Conservation (phyloP, 495 filamentous ascomycete genomes). For the Xylaria nigripes region DNA sequence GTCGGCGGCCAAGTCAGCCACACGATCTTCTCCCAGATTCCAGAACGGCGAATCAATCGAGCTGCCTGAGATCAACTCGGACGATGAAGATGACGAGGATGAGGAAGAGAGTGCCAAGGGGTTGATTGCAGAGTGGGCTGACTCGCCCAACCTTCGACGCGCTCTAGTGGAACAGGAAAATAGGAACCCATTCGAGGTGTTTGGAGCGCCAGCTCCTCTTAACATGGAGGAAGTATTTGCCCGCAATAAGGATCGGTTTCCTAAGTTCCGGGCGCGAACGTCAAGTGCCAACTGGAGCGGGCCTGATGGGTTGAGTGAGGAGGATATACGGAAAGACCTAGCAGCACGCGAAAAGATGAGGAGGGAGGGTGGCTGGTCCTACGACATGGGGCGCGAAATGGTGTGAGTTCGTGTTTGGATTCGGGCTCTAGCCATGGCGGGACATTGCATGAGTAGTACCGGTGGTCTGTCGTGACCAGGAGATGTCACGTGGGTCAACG, state of each 20-base stretch:
- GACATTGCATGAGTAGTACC: neutral
- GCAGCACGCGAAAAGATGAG: slow-evolving; percentile 73
- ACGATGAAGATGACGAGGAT: slow-evolving; percentile 76
- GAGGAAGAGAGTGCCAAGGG: slow-evolving; percentile 39
- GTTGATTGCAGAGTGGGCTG: slow-evolving; percentile 69
- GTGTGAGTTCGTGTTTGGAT: slow-evolving; percentile 11
- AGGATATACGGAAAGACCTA: slow-evolving; percentile 72
- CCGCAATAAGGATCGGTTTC: slow-evolving; percentile 66
- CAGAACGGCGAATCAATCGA: slow-evolving; percentile 73
- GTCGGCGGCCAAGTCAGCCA: slow-evolving; percentile 43
- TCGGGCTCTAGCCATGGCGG: neutral
- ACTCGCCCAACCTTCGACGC: slow-evolving; percentile 66
- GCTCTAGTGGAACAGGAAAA: slow-evolving; percentile 68
- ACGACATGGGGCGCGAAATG: slow-evolving; percentile 43
- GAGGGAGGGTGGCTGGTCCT: slow-evolving; percentile 81
- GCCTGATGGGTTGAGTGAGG: slow-evolving; percentile 79
- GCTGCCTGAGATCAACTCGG: slow-evolving; percentile 81
- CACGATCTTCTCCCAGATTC: slow-evolving; percentile 68
- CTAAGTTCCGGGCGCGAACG: slow-evolving; percentile 78
- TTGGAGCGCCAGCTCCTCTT: slow-evolving; percentile 77
- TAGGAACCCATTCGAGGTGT: slow-evolving; percentile 77
- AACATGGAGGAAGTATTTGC: slow-evolving; percentile 94
- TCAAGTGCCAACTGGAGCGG: slow-evolving; percentile 91
- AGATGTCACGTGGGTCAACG: neutral
- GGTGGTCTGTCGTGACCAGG: too few species aligned